Conservation (phyloP, 2,329 filamentous ascomycete species). For the Zymoseptoria tritici region DNA sequence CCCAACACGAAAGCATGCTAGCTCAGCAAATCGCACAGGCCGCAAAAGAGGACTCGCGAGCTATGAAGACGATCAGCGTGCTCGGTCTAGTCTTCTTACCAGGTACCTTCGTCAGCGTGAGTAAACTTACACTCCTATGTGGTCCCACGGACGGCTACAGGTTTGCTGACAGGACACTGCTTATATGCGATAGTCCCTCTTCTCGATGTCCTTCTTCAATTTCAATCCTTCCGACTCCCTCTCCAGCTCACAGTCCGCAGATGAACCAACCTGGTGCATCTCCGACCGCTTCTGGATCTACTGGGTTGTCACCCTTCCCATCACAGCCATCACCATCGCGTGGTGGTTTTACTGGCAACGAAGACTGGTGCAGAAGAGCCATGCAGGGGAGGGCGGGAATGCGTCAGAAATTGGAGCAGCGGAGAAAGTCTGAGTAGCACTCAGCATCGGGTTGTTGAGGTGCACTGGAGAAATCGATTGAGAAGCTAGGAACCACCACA, state of each 20-base stretch:
- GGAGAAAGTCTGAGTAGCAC: too few relatives aligned
- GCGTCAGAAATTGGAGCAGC: too few relatives aligned
- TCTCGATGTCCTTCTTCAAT: conserved; percentile 16
- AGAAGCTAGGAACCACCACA: too few relatives aligned
- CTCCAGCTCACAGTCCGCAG: neutral
- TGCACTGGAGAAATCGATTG: too few relatives aligned
- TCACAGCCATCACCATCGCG: conserved; percentile 9
- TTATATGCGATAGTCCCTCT: conserved; percentile 4
- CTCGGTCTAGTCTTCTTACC: conserved; percentile 21
- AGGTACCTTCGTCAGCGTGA: conserved; percentile 19
- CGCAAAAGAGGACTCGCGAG: conserved; percentile 13
- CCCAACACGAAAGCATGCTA: conserved; percentile 17
- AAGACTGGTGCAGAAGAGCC: neutral
- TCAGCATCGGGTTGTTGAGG: too few relatives aligned
- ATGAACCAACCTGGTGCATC: conserved; percentile 4
- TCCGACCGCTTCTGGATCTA: conserved; percentile 14
- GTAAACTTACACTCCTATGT: too few relatives aligned
- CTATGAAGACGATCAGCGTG: conserved; percentile 19
- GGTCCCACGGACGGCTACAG: too few relatives aligned
- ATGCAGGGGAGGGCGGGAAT: too few relatives aligned
- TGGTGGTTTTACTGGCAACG: conserved; percentile 12
- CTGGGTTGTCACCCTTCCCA: conserved; percentile 9
- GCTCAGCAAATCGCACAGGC: conserved; percentile 14
- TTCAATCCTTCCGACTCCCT: conserved; percentile 3
- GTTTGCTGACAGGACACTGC: too few relatives aligned